A percentile compares a stretch with the other conserved stretches of the same genome.
Conservation (phyloP, 352 stramenopile genomes). For the Phytopythium oedochilum region DNA sequence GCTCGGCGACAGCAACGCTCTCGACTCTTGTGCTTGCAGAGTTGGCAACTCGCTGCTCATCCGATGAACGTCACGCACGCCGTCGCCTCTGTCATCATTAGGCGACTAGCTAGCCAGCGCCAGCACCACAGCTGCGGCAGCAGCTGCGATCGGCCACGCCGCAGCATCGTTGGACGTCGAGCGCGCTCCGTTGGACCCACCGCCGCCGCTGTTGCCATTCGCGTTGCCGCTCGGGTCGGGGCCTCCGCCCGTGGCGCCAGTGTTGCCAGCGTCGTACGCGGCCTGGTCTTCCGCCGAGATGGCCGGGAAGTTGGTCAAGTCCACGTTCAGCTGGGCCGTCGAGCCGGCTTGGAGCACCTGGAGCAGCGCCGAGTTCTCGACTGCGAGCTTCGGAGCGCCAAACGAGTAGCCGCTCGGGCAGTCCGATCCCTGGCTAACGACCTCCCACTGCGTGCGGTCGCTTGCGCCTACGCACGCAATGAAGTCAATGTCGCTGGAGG, state of each 20-base stretch:
- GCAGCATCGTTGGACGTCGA: not conserved
- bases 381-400: slow-evolving; percentile 27
- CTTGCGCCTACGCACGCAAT: slow-evolving; percentile 54
- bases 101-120: not conserved
- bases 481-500: slow-evolving; percentile 32
- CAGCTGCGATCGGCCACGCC: not conserved
- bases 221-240: slow-evolving; percentile 5
- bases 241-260: slow-evolving; percentile 19
- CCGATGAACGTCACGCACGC: too few relatives aligned
- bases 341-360: slow-evolving; percentile 20
- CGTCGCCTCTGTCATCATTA: not conserved
- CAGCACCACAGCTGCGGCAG: not conserved
- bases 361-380: slow-evolving; percentile 50
- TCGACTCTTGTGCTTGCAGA: too few relatives aligned
- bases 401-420: slow-evolving; percentile 32
- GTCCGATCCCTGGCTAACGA: slow-evolving; percentile 38
- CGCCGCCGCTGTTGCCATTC: slow-evolving; percentile 2
- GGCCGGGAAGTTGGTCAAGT: slow-evolving; percentile 35
- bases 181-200: not conserved
- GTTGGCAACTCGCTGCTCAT: too few relatives aligned
- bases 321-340: slow-evolving; percentile 41
- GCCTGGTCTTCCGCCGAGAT: slow-evolving; percentile 42
- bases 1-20: too few relatives aligned
- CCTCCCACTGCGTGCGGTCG: slow-evolving; percentile 36
- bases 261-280: slow-evolving; percentile 26